Conservation (phyloP, 2,329 filamentous ascomycete genomes). For the Huntiella savannae region DNA sequence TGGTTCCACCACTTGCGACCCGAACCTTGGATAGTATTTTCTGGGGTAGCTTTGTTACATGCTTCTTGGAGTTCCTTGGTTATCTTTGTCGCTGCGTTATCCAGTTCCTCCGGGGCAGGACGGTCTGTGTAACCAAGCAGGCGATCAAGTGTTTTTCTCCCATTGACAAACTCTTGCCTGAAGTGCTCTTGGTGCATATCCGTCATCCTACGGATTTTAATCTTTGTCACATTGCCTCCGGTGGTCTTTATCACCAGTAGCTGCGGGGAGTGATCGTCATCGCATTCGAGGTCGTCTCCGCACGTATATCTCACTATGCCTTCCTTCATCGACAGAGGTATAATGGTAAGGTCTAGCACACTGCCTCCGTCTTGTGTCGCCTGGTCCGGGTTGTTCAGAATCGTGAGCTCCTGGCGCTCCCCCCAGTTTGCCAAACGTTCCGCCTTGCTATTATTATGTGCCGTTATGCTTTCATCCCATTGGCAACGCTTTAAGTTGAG, state of each 20-base stretch:
- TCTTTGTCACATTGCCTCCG: background rate
- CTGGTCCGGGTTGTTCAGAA: background rate
- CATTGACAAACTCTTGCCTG: background rate
- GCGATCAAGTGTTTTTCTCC: background rate
- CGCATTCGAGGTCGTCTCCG: background rate
- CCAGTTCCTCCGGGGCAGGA: background rate
- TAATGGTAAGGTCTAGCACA: background rate
- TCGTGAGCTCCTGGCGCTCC: background rate
- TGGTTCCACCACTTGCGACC: background rate
- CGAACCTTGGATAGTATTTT: background rate
- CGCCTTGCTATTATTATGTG: no score
- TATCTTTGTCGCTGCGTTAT: background rate
- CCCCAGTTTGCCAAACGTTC: background rate
- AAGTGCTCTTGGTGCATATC: background rate
- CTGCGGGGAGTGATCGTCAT: slow-evolving; percentile 1
- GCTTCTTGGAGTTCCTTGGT: background rate
- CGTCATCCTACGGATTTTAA: background rate
- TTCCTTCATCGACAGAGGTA: background rate
- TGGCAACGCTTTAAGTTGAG: no score
- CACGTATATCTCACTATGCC: background rate
- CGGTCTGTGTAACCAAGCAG: background rate
- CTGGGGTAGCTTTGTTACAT: background rate
- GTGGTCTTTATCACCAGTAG: background rate
- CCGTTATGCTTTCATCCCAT: no score
- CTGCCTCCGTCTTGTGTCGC: background rate